phyloP scores from a whole-genome alignment of 1,284 basidiomycete species.

The Fomitopsis schrenkii region DNA sequence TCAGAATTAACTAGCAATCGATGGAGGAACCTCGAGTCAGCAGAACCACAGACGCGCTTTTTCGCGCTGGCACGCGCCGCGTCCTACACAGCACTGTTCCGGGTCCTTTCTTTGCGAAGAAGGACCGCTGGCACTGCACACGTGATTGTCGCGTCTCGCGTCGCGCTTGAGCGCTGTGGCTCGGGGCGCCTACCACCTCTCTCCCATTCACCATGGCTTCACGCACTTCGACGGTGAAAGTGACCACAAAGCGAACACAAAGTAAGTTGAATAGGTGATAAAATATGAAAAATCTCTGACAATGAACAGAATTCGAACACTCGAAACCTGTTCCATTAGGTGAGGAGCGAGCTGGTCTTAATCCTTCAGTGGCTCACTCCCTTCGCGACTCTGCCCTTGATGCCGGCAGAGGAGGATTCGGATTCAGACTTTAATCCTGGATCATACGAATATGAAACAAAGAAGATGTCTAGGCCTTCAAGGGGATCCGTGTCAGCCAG shows the following conservation, averaged over 20 bases:
- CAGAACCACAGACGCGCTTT: not conserved
- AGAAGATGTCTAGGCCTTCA: constrained; percentile 8
- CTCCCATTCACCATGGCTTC: not conserved
- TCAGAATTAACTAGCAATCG: constrained; percentile 14
- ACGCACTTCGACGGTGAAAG: not conserved
- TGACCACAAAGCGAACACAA: not conserved
- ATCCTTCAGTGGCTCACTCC: not conserved
- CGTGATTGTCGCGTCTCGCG: not conserved
- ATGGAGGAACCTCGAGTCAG: constrained; percentile 18
- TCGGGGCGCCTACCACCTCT: not conserved
- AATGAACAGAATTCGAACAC: not conserved
- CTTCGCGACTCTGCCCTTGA: not conserved
- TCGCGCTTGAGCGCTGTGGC: not conserved
- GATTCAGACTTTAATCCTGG: constrained; percentile 23
- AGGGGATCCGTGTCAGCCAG: not conserved
- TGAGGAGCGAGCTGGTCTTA: not conserved
- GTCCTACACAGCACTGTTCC: not conserved
- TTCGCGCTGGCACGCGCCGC: not conserved
- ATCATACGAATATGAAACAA: constrained; percentile 7
- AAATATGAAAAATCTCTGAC: not conserved
- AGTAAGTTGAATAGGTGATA: too few species aligned
- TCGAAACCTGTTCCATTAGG: constrained; percentile 7
- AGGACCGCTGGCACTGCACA: not conserved
- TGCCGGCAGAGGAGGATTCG: constrained; percentile 14
- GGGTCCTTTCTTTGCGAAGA: not conserved